phyloP scores from a whole-genome alignment of 1,284 basidiomycete genomes.

The Trametes polyzona region DNA sequence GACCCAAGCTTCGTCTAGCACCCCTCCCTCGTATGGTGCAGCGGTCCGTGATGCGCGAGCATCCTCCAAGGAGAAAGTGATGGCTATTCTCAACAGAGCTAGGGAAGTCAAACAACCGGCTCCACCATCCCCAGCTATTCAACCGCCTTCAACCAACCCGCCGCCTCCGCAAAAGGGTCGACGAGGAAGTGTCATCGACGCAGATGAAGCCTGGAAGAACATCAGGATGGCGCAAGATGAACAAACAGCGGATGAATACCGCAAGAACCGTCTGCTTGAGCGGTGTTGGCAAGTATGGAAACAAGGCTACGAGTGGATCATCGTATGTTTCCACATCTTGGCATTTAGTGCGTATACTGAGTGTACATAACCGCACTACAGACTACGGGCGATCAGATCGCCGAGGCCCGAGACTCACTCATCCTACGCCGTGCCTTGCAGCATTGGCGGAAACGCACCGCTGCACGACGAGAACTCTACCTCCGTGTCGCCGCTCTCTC shows the following conservation, averaged over 20 bases:
- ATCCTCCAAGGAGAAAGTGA: conserved; percentile 14
- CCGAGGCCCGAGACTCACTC: conserved; percentile 59
- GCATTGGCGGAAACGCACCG: conserved; percentile 54
- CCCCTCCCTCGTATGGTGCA: conserved; percentile 56
- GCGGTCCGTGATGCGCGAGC: conserved; percentile 37
- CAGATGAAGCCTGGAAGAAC: conserved; percentile 77
- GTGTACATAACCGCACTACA: conserved; percentile 31
- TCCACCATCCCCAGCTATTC: conserved; percentile 12
- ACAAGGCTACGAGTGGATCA: conserved; percentile 68
- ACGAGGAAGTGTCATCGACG: conserved; percentile 54
- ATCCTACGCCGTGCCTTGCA: conserved; percentile 59
- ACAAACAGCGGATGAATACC: conserved; percentile 69
- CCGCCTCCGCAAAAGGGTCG: conserved; percentile 38
- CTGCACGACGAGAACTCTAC: conserved; percentile 42
- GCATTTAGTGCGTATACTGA: background rate
- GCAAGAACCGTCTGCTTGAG: conserved; percentile 62
- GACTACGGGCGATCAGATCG: conserved; percentile 68
- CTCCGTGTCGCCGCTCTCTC: conserved; percentile 46
- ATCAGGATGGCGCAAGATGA: conserved; percentile 71
- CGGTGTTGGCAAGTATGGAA: conserved; percentile 75
- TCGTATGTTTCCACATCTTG: conserved; percentile 49
- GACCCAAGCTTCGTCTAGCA: conserved; percentile 43
- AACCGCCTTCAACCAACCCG: conserved; percentile 7
- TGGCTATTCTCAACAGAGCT: conserved; percentile 1
- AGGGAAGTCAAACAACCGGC: background rate